phyloP scores from a whole-genome alignment of 2,329 filamentous ascomycete genomes.

The Colletotrichum sp. region DNA sequence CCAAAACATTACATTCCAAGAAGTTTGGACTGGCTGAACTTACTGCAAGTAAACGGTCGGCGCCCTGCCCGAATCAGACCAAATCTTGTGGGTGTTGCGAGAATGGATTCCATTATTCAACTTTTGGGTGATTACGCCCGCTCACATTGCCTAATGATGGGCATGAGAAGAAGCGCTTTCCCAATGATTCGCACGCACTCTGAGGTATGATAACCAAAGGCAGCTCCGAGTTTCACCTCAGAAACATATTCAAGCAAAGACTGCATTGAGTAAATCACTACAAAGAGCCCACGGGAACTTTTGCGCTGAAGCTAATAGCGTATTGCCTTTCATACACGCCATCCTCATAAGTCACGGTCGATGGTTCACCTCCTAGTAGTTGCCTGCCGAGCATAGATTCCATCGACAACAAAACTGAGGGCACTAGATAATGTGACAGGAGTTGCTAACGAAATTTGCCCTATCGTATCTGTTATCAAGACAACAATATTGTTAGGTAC shows the following conservation, averaged over 20 bases:
- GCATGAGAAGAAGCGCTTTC: background rate
- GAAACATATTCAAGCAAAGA: background rate
- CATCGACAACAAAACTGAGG: background rate
- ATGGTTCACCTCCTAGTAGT: background rate
- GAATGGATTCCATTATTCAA: background rate
- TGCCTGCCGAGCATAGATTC: background rate
- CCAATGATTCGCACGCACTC: background rate
- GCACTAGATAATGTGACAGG: background rate
- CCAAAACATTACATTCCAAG: background rate
- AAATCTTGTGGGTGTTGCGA: background rate
- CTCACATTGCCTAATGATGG: background rate
- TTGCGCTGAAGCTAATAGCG: background rate
- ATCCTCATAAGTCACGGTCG: background rate
- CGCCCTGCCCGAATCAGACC: background rate
- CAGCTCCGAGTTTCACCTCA: background rate
- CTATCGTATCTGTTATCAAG: background rate
- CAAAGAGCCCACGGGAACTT: background rate
- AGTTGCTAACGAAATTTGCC: background rate
- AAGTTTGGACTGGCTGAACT: background rate
- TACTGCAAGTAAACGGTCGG: background rate
- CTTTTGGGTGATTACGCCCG: background rate
- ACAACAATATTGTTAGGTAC: background rate
- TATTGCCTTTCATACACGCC: background rate
- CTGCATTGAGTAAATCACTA: background rate
- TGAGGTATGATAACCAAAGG: background rate